Evolutionary conservation across 805 yeast species (phyloP), one percentile per base, ranked within the genome.

Genomic region (Sugiyamaella marilandica): DNA sequence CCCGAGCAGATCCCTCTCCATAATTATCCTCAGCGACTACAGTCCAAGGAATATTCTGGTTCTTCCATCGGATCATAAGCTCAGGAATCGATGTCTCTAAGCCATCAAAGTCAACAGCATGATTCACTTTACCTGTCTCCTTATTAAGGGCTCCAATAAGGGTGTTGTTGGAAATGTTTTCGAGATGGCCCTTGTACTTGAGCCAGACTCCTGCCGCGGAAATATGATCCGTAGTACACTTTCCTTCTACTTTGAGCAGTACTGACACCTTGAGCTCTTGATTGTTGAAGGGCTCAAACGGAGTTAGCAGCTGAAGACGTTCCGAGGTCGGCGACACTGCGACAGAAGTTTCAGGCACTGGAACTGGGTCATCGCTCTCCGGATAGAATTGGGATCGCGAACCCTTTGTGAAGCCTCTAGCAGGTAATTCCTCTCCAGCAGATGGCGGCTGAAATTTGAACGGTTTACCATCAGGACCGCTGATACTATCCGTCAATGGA

Each of bases 1-100:
- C 99, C 80, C 99, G 87, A 32, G 99, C 97, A 47, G 97, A 91
- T 64, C 99, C 99, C 76, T 92, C 99, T 73, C 99, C 99, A 66
- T 92, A 94, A 73, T 92, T 92, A 69, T 94, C 96, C 70, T 94
- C 99, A 51, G 97, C 98, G 59, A 94, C 85, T 44, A 94, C 97
- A 60, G 83, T 79, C 99, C 99, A 92, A 18, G 95, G 94, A 62
- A 86, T 79, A 14, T 71, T 62, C 56, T 88, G 94, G 49, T 82
- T 75, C 70, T 92, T 91, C 97, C 97, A 94, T 70, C 87, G 87
- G 71, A 84, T 85, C 97, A 94, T 94, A 55, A 91, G 78, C 61
- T 89, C 97, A n/a, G 99, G 99, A 59, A 94, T 94, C 26, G 90
- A 80, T 64, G 78, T 81, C 41, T 76, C 77, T 45, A 78, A 76